phyloP scores from a whole-genome alignment of 2,329 filamentous ascomycete species.

The Grosmannia penicillata region DNA sequence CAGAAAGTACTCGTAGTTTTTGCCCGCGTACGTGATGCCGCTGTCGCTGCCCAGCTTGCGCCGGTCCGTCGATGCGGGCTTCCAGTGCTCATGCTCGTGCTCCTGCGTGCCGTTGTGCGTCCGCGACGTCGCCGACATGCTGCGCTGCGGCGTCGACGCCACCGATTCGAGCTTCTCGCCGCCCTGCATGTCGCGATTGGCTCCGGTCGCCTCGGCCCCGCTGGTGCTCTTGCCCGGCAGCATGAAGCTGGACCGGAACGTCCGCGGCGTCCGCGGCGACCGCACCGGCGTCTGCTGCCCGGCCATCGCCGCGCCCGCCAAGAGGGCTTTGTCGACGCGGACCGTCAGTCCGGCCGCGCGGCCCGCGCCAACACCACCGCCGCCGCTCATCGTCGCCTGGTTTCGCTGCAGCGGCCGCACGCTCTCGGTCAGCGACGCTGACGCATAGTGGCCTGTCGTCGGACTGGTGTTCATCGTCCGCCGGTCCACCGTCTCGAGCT shows the following conservation, averaged over 20 bases:
- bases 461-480: constrained; percentile 63
- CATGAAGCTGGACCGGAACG: constrained; percentile 64
- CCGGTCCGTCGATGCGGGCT: neutral
- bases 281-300: constrained; percentile 46
- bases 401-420: constrained; percentile 53
- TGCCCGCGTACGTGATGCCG: constrained; percentile 24
- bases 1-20: constrained; percentile 83
- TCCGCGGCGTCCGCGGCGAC: constrained; percentile 60
- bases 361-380: constrained; percentile 5
- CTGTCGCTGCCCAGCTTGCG: neutral
- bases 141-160: constrained; percentile 56
- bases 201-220: constrained; percentile 29
- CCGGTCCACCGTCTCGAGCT: constrained; percentile 55
- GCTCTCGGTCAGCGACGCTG: constrained; percentile 59
- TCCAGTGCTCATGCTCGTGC: constrained; percentile 19
- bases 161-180: constrained; percentile 76
- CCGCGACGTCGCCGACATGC: constrained; percentile 14
- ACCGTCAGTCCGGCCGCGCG: constrained; percentile 27
- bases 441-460: constrained; percentile 39
- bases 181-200: constrained; percentile 45
- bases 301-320: constrained; percentile 20
- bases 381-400: constrained; percentile 16
- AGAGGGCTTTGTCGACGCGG: constrained; percentile 46
- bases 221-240: constrained; percentile 37
- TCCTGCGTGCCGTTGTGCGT: no score